Evolutionary conservation across 768 basidiomycete genomes (phyloP).

Genomic region (Mycena maculata): DNA sequence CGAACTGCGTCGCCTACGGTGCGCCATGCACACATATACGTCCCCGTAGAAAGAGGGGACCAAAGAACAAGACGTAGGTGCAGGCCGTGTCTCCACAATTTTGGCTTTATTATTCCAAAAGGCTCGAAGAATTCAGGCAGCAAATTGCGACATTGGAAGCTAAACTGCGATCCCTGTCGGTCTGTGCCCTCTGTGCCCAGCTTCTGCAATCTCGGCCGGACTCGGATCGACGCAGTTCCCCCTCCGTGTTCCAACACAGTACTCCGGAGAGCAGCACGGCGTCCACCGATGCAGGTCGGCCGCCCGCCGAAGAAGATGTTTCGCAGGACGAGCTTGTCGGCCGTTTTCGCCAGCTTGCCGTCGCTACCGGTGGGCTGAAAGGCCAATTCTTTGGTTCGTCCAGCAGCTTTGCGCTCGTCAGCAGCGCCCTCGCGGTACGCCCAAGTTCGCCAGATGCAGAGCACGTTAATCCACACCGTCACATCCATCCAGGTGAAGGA

Average conservation of each 20-base stretch:
- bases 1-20: too few species aligned
- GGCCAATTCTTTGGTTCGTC: constrained; percentile 4
- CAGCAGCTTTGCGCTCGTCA: constrained; percentile 25
- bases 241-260: constrained; percentile 21
- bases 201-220: constrained; percentile 4
- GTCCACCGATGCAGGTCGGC: not conserved
- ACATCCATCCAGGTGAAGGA: constrained; percentile 32
- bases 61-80: not conserved
- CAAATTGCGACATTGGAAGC: constrained; percentile 57
- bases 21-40: too few species aligned
- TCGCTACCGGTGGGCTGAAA: not conserved
- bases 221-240: not conserved
- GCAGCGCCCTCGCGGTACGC: constrained; percentile 24
- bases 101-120: constrained; percentile 38
- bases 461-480: not conserved
- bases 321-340: constrained; percentile 12
- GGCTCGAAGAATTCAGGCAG: constrained; percentile 58
- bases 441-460: not conserved
- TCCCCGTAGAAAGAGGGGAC: too few species aligned
- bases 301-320: not conserved
- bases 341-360: constrained; percentile 3
- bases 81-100: not conserved
- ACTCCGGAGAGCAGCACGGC: constrained; percentile 3
- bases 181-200: constrained; percentile 30
- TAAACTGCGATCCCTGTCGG: constrained; percentile 40